Evolutionary conservation across 1,139 yeast genomes (phyloP).

Genomic region (Suhomyces choctaworum): DNA sequence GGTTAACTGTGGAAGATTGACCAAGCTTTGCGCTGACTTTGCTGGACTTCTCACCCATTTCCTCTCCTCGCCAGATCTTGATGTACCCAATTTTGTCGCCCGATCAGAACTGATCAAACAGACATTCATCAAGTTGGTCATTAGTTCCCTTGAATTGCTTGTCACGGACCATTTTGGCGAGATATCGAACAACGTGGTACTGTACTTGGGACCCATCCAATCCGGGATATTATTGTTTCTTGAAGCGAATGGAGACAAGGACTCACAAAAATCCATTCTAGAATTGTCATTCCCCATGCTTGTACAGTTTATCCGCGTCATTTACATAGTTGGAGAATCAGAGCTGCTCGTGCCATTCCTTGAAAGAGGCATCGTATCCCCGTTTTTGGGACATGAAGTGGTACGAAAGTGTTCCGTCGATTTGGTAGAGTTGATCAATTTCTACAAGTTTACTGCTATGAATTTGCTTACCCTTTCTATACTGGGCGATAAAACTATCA

Average conservation of each 20-base stretch:
- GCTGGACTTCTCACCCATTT: conserved; percentile 11
- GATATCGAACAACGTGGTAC: conserved; percentile 9
- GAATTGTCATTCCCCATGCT: conserved; percentile 20
- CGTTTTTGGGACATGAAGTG: conserved; percentile 13
- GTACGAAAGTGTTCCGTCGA: conserved; percentile 19
- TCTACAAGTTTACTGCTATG: conserved; percentile 34
- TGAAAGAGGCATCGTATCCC: conserved; percentile 3
- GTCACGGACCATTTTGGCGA: conserved; percentile 16
- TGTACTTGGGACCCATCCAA: conserved; percentile 14
- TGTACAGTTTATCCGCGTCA: conserved; percentile 22
- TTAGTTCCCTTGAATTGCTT: conserved; percentile 18
- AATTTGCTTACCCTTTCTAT: conserved; percentile 27
- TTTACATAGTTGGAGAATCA: conserved; percentile 29
- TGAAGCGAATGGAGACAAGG: conserved; percentile 5
- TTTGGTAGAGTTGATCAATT: conserved; percentile 26
- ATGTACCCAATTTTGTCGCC: conserved; percentile 2
- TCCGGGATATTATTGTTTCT: conserved; percentile 10
- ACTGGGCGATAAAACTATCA: conserved; percentile 4
- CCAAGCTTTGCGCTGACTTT: conserved; percentile 16
- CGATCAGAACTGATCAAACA: conserved; percentile 1
- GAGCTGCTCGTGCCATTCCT: conserved; percentile 21
- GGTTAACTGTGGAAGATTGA: conserved; percentile 9
- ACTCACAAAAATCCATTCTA: conserved; percentile 7
- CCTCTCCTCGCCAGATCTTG: conserved; percentile 2
- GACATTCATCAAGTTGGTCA: conserved; percentile 13